phyloP scores from a whole-genome alignment of 2,329 filamentous ascomycete genomes.

The Fusarium vanettenii region DNA sequence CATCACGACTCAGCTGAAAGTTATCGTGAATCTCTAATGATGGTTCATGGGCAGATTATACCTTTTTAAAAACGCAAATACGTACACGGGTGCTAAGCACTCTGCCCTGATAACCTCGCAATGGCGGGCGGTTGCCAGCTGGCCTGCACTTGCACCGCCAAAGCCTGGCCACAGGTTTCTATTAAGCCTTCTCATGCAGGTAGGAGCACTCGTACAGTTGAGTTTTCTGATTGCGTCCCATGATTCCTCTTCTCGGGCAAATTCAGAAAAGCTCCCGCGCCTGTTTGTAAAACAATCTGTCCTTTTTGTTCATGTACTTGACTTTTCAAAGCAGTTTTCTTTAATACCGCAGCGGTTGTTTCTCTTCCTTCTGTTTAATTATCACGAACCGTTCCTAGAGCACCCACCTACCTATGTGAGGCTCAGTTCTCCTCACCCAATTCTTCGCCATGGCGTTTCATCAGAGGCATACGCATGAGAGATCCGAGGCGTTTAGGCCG shows the following conservation, averaged over 20 bases:
- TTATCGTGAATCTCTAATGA: background rate
- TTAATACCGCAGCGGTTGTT: background rate
- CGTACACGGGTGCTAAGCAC: background rate
- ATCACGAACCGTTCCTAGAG: background rate
- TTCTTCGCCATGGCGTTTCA: conserved; percentile 26
- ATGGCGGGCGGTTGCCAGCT: conserved; percentile 26
- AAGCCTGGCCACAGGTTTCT: background rate
- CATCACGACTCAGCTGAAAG: background rate
- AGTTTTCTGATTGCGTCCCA: background rate
- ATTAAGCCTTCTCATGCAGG: background rate
- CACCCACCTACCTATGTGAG: background rate
- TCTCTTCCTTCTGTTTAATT: background rate
- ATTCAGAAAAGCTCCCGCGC: background rate
- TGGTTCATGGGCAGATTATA: background rate
- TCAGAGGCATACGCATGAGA: conserved; percentile 13
- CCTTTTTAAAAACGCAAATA: background rate
- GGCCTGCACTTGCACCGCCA: conserved; percentile 34
- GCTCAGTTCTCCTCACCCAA: background rate
- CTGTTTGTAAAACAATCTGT: background rate
- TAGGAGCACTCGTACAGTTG: background rate
- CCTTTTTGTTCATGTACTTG: background rate
- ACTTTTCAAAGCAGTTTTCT: background rate
- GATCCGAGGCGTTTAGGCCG: conserved; percentile 41
- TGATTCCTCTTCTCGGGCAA: background rate
- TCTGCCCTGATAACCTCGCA: background rate